Evolutionary conservation across 2,329 filamentous ascomycete species (phyloP).

Genomic region (Cladosporium sp.): DNA sequence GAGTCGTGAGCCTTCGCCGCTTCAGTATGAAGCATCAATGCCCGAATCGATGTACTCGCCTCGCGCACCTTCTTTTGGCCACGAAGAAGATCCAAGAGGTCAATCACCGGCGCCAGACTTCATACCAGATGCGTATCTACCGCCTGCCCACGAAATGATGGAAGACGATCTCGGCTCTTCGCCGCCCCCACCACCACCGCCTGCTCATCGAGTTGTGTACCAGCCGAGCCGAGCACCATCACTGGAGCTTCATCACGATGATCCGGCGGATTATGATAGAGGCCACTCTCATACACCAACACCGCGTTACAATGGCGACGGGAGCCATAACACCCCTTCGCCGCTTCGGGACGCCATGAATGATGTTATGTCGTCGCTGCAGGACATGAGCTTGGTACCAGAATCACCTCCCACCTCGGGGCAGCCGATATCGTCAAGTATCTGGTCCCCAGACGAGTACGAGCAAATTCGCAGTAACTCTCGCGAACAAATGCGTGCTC

Average conservation of each 20-base stretch:
- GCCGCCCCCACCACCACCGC: slow-evolving; percentile 78
- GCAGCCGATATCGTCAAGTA: slow-evolving; percentile 52
- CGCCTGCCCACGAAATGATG: background rate
- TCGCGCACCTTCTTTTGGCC: slow-evolving; percentile 28
- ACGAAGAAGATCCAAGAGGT: slow-evolving; percentile 18
- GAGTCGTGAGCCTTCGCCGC: slow-evolving; percentile 24
- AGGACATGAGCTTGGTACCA: slow-evolving; percentile 67
- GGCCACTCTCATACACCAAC: slow-evolving; percentile 53
- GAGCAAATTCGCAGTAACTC: slow-evolving; percentile 48
- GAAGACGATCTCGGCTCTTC: slow-evolving; percentile 50
- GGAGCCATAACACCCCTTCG: slow-evolving; percentile 62
- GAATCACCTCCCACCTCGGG: slow-evolving; percentile 35
- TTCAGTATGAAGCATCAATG: background rate
- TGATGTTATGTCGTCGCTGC: slow-evolving; percentile 90
- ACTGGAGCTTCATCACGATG: slow-evolving; percentile 27
- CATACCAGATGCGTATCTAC: slow-evolving; percentile 20
- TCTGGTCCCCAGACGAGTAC: slow-evolving; percentile 90
- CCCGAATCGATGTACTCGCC: background rate
- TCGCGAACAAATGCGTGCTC: slow-evolving; percentile 47
- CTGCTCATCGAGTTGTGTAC: slow-evolving; percentile 62
- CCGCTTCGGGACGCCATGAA: slow-evolving; percentile 94
- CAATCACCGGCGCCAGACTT: slow-evolving; percentile 22
- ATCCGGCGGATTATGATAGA: slow-evolving; percentile 43
- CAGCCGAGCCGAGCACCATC: slow-evolving; percentile 45
- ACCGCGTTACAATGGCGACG: slow-evolving; percentile 59